Conservation (phyloP, 2,329 filamentous ascomycete species). For the Cytospora piceae region DNA sequence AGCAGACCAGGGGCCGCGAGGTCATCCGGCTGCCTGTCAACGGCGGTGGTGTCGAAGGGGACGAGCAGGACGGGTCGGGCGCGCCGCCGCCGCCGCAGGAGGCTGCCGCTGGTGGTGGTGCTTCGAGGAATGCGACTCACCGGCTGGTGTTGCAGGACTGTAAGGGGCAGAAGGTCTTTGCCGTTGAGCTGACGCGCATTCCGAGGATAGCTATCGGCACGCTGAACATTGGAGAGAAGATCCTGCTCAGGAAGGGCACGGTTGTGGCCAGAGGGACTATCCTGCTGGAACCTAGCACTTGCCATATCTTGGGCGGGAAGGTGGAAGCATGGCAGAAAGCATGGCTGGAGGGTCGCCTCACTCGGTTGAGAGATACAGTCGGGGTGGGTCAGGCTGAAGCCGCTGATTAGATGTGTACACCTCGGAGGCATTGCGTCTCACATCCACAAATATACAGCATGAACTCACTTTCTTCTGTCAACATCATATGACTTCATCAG, state of each 20-base stretch:
- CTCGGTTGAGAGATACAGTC: constrained; percentile 66
- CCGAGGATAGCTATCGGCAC: constrained; percentile 67
- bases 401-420: constrained; percentile 5
- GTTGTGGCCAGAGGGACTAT: constrained; percentile 75
- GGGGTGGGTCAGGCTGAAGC: constrained; percentile 38
- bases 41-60: constrained; percentile 52
- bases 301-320: constrained; percentile 82
- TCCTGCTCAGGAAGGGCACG: constrained; percentile 68
- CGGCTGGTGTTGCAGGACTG: constrained; percentile 83
- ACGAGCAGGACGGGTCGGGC: constrained; percentile 45
- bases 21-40: constrained; percentile 68
- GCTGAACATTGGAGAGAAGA: constrained; percentile 76
- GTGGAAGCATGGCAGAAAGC: constrained; percentile 77
- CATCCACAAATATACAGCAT: not conserved
- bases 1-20: constrained; percentile 75
- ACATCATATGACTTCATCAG: not conserved
- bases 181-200: constrained; percentile 71
- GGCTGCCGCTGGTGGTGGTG: constrained; percentile 19
- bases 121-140: constrained; percentile 64
- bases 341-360: constrained; percentile 76
- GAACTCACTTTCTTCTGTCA: not conserved
- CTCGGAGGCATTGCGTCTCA: not conserved
- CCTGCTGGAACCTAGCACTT: constrained; percentile 72
- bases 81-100: constrained; percentile 22
- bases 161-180: constrained; percentile 69